These are phyloP conservation scores for Fusarium sulawesiense DNA, from an alignment of 2,329 filamentous ascomycete species.

Conservation along the genomic window DNA sequence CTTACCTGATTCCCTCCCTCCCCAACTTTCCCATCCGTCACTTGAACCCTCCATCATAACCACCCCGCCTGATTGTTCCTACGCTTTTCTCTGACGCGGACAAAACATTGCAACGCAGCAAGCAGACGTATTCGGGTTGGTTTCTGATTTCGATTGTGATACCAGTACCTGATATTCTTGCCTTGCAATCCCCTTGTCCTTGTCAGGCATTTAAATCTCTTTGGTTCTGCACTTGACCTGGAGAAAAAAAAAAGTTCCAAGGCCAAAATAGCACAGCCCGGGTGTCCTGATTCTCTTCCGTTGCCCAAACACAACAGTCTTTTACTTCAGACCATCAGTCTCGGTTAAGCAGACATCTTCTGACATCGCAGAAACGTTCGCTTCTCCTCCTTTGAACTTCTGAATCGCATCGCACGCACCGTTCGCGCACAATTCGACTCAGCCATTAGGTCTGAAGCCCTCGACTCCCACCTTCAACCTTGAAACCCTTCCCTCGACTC, in stretches of 20 bases:
- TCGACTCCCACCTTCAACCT: conserved; percentile 24
- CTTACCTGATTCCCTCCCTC: conserved; percentile 18
- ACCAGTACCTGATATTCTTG: conserved; percentile 1
- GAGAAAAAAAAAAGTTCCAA: conserved; percentile 1
- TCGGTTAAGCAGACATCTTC: conserved; percentile 27
- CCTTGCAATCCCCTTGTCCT: conserved; percentile 26
- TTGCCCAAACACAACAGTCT: conserved; percentile 31
- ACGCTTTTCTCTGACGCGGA: conserved; percentile 30
- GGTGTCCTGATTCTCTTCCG: conserved; percentile 20
- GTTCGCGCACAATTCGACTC: conserved; percentile 22
- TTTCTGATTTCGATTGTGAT: conserved; percentile 9
- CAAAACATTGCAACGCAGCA: conserved; percentile 22
- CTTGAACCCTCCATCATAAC: conserved; percentile 17
- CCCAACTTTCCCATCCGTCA: conserved; percentile 13
- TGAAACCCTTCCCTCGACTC: conserved; percentile 18
- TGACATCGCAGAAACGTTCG: conserved; percentile 26
- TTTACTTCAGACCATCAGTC: conserved; percentile 29
- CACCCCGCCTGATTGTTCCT: conserved; percentile 23
- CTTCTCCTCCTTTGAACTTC: conserved; percentile 5
- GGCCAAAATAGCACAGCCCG: conserved; percentile 7
- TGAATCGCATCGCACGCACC: conserved; percentile 13
- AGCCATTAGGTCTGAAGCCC: conserved; percentile 16
- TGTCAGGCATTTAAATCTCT: conserved; percentile 21
- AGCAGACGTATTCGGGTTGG: conserved; percentile 19
- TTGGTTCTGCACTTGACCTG: conserved; percentile 9